These are phyloP conservation scores for Glarea lozoyensis DNA, from an alignment of 495 filamentous ascomycete genomes.

Conservation along the genomic window DNA sequence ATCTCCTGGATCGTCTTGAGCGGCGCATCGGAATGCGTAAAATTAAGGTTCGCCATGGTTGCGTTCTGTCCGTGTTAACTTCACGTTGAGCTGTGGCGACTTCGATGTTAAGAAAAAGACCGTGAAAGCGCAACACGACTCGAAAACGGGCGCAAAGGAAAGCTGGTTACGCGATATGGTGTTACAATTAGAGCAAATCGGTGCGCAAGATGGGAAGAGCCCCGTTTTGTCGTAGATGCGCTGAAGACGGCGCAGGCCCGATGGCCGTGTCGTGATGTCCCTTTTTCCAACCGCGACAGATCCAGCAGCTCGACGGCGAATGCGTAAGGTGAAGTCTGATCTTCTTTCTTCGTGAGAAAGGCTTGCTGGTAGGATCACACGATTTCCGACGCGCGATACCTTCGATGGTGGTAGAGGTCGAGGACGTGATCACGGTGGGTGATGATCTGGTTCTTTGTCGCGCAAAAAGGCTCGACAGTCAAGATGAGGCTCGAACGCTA, in stretches of 20 bases:
- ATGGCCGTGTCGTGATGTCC: conserved; percentile 10
- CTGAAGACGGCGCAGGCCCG: conserved; percentile 19
- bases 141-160: conserved; percentile 2
- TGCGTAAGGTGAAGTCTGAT: conserved; percentile 15
- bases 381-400: conserved; percentile 22
- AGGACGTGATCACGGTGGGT: neutral
- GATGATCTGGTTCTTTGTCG: neutral
- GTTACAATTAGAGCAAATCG: conserved; percentile 7
- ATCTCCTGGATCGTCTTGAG: conserved; percentile 95
- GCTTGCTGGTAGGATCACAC: conserved; percentile 19
- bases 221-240: conserved; percentile 15
- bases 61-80: conserved; percentile 4
- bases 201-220: conserved; percentile 11
- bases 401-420: conserved; percentile 10
- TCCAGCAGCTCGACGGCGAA: conserved; percentile 11
- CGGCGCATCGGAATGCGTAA: conserved; percentile 87
- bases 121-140: neutral
- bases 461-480: neutral
- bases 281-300: conserved; percentile 7
- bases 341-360: conserved; percentile 23
- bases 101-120: neutral
- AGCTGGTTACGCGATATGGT: conserved; percentile 3
- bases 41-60: conserved; percentile 89
- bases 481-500: neutral
- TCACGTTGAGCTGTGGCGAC: conserved; percentile 3